Evolutionary conservation across 495 filamentous ascomycete species (phyloP), one percentile per base, ranked within the genome.

Genomic region (Tuber borchii): DNA sequence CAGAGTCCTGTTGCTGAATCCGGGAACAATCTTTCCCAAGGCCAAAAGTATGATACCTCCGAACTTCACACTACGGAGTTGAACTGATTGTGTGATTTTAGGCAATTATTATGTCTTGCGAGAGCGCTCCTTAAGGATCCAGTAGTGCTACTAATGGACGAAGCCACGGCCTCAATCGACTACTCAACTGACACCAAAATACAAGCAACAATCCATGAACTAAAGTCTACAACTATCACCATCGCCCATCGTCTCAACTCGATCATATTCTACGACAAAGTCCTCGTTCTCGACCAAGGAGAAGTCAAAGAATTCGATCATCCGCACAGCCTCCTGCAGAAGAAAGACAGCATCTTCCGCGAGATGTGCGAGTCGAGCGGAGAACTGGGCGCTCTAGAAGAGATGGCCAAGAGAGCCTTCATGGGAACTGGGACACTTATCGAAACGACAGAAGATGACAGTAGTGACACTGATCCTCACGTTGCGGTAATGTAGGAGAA

Each of bases 221-320:
- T 98, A 56, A 90, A 91, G 65, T 94, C 91, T 85, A 99, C 96
- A 17, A 97, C 96, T 83, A 94, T 97, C 82, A 98, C 96, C 0
- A 98, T 99, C 80, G 96, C 96, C n/a, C 96, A 99, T 84, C 90
- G 96, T 19, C 87, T 99, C 74, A 93, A 97, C 78, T 98, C 95
- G 0, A 97, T 99, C 80, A 93, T 93, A 70, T 96, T 98, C 82
- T 98, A 98, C 82, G 95, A 98, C 85, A 97, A 97, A 86, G 95
- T 99, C n/a, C 87, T 98, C 8, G 94, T 98, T 19, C 87, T 99
- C 40, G 96, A 99, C 80, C 93, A 94, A 81, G 96, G 96, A 40
- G 83, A 86, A 46, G 91, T 99, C 26, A 87, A 95, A 31, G 95
- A 99, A 85, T 98, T 88, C 83, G 96, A 91, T 56, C 90, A 95